A percentile compares a stretch with the other conserved stretches of the same genome.
Conservation (phyloP, 2,329 filamentous ascomycete species). For the Emmonsiellopsis sp. region DNA sequence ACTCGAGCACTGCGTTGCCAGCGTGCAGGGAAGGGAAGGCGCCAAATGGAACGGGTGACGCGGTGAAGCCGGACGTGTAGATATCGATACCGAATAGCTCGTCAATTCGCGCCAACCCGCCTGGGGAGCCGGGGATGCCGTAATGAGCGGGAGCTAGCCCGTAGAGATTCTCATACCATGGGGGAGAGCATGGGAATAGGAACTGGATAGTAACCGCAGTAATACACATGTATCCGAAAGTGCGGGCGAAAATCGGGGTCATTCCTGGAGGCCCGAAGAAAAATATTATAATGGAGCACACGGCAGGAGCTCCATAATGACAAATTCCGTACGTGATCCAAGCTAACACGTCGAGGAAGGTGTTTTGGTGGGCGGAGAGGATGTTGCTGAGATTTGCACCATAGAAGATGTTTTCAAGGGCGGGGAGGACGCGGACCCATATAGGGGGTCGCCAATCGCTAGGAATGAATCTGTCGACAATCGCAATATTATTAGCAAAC, state of each 20-base stretch:
- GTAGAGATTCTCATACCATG: conserved; percentile 94
- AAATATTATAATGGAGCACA: conserved; percentile 73
- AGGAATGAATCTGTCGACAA: conserved; percentile 64
- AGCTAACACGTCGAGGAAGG: conserved; percentile 74
- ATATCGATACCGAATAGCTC: conserved; percentile 82
- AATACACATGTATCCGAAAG: conserved; percentile 89
- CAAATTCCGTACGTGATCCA: conserved; percentile 90
- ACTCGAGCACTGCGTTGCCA: conserved; percentile 78
- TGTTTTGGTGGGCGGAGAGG: conserved; percentile 77
- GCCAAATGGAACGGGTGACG: conserved; percentile 84
- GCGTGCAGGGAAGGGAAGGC: conserved; percentile 92
- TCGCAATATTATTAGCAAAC: neutral
- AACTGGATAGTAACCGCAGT: conserved; percentile 80
- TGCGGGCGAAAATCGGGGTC: conserved; percentile 71
- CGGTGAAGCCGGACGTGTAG: conserved; percentile 86
- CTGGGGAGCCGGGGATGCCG: conserved; percentile 79
- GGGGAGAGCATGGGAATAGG: conserved; percentile 84
- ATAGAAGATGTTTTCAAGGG: conserved; percentile 92
- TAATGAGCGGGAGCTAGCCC: conserved; percentile 87
- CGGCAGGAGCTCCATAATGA: conserved; percentile 77
- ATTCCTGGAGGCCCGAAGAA: conserved; percentile 81
- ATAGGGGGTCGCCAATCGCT: conserved; percentile 83
- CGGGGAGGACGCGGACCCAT: conserved; percentile 89
- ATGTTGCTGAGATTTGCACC: conserved; percentile 95
- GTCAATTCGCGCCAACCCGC: conserved; percentile 81